phyloP scores from a whole-genome alignment of 192 early-diverging fungal genomes.

The Funneliformis geosporum region DNA sequence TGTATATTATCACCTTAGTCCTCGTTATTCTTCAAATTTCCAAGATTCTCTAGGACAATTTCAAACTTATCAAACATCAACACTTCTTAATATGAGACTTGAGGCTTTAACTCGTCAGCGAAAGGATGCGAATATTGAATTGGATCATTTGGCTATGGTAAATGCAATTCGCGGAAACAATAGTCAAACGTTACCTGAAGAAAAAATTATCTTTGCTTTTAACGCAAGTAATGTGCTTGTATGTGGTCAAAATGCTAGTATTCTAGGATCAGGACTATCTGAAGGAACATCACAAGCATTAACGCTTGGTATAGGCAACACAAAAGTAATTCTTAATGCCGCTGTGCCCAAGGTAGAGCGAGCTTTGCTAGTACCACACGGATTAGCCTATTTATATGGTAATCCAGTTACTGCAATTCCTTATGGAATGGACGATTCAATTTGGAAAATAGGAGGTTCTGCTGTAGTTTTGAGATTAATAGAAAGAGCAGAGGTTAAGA shows the following conservation, averaged over 20 bases:
- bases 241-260: constrained; percentile 40
- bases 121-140: constrained; percentile 33
- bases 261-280: constrained; percentile 37
- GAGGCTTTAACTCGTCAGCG: constrained; percentile 43
- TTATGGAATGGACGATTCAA: constrained; percentile 60
- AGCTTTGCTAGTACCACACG: constrained; percentile 42
- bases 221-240: constrained; percentile 54
- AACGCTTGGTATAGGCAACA: constrained; percentile 21
- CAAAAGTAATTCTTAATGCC: constrained; percentile 50
- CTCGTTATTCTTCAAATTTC: constrained; percentile 63
- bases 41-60: constrained; percentile 67
- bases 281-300: constrained; percentile 37
- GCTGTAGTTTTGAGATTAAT: constrained; percentile 62
- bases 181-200: constrained; percentile 55
- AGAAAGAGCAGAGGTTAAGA: constrained; percentile 57
- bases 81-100: constrained; percentile 52
- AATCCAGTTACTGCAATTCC: constrained; percentile 59
- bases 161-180: constrained; percentile 54
- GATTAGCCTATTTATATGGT: constrained; percentile 53
- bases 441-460: constrained; percentile 75
- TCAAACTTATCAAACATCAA: constrained; percentile 67
- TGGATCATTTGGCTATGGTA: constrained; percentile 53
- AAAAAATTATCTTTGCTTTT: constrained; percentile 65
- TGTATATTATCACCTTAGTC: constrained; percentile 63
- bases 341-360: constrained; percentile 57